phyloP scores from a whole-genome alignment of 306 rosid genomes.

The Acmispon strigosus region DNA sequence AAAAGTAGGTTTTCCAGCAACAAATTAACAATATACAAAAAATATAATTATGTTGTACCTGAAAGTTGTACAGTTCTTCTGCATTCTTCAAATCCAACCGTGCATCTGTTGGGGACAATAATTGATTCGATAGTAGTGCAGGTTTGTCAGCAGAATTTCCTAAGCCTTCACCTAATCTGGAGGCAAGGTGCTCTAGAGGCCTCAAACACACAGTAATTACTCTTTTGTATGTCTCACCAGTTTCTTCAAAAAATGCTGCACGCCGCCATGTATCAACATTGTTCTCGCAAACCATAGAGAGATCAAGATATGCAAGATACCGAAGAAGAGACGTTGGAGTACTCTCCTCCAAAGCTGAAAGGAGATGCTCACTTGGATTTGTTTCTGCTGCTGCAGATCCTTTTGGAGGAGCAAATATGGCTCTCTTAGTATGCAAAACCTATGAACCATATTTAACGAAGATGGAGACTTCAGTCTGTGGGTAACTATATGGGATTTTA shows the following conservation, averaged over 20 bases:
- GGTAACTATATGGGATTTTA: not conserved
- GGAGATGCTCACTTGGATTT: conserved; percentile 90
- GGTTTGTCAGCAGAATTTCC: conserved; percentile 48
- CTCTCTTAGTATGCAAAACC: conserved; percentile 89
- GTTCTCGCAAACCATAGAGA: conserved; percentile 87
- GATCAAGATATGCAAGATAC: conserved; percentile 94
- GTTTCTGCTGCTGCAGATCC: conserved; percentile 99
- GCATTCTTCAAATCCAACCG: conserved; percentile 38
- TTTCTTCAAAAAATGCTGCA: conserved; percentile 96
- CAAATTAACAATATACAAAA: not conserved
- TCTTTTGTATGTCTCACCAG: conserved; percentile 86
- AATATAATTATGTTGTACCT: too few species aligned
- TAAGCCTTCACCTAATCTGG: conserved; percentile 53
- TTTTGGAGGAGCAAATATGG: conserved; percentile 82
- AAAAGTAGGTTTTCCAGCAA: not conserved
- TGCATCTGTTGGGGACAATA: conserved; percentile 58
- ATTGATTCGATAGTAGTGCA: conserved; percentile 57
- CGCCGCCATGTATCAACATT: conserved; percentile 91
- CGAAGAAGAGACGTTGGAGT: conserved; percentile 70
- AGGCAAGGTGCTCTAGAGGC: conserved; percentile 79
- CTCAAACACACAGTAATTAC: conserved; percentile 70
- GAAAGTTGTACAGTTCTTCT: conserved; percentile 59
- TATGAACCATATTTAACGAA: conserved; percentile 30
- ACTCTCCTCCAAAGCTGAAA: conserved; percentile 89
- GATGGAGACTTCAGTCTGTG: conserved; percentile 9